Percentiles rank a stretch among this genome's conserved stretches.
Conservation (phyloP, 1,284 basidiomycete genomes). For the Sanghuangporus weigelae region DNA sequence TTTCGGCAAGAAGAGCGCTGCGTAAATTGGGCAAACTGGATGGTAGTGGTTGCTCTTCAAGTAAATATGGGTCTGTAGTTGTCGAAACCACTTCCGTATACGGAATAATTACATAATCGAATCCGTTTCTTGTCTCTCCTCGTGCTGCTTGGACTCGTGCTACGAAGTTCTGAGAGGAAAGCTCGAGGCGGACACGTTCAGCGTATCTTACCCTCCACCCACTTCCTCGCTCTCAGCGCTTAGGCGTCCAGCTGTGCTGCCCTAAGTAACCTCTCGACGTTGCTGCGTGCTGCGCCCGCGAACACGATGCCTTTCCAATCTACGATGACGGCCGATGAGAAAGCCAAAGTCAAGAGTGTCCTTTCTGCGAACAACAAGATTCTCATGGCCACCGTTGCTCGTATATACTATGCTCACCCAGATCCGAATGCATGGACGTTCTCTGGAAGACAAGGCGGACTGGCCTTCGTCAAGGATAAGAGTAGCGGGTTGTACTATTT, state of each 20-base stretch:
- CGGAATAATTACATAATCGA: neutral
- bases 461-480: slow-evolving; percentile 68
- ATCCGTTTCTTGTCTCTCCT: neutral
- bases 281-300: neutral
- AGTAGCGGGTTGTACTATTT: slow-evolving; percentile 57
- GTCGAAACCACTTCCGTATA: neutral
- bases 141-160: slow-evolving; percentile 5
- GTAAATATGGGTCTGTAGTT: neutral
- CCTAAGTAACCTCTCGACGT: neutral
- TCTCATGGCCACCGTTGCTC: slow-evolving; percentile 68
- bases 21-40: neutral
- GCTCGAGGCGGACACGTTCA: neutral
- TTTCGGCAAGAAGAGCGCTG: neutral
- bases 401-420: slow-evolving; percentile 85
- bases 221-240: neutral
- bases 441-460: slow-evolving; percentile 78
- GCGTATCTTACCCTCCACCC: neutral
- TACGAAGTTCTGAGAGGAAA: neutral
- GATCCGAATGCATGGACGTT: slow-evolving; percentile 78
- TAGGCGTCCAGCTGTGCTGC: neutral
- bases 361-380: slow-evolving; percentile 69
- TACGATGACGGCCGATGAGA: slow-evolving; percentile 69
- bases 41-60: neutral
- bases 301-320: slow-evolving; percentile 62
- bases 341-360: slow-evolving; percentile 66